Evolutionary conservation across 164 flowering plant genomes (phyloP).

Genomic region (Aristolochia fimbriata): DNA sequence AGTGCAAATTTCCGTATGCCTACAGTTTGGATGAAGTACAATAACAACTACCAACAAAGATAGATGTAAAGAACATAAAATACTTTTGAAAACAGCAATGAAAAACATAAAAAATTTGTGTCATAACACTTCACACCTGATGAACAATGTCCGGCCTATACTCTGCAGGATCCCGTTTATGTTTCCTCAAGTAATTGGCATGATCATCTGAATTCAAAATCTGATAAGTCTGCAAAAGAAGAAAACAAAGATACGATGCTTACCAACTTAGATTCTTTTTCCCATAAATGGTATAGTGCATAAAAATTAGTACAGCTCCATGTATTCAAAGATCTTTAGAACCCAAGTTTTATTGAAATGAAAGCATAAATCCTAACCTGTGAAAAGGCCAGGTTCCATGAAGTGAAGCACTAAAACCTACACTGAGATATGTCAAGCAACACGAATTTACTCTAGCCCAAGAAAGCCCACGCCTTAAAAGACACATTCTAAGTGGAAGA

Average conservation of each 20-base stretch:
- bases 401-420: not conserved
- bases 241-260: not conserved
- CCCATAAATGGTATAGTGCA: not conserved
- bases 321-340: not conserved
- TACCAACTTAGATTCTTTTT: not conserved
- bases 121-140: constrained; percentile 40
- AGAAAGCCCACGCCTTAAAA: too few relatives aligned
- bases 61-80: not conserved
- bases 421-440: too few relatives aligned
- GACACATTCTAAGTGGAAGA: too few relatives aligned
- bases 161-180: constrained; percentile 60
- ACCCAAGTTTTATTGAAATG: not conserved
- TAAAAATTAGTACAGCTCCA: not conserved
- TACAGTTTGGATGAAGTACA: not conserved
- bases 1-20: not conserved
- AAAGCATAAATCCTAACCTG: not conserved
- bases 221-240: constrained; percentile 42
- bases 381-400: not conserved
- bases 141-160: constrained; percentile 86
- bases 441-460: too few relatives aligned
- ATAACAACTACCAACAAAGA: not conserved
- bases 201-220: constrained; percentile 82
- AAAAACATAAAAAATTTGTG: not conserved
- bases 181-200: constrained; percentile 47
- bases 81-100: too few relatives aligned